These are phyloP conservation scores for Cryptococcus sp. DNA, from an alignment of 1,284 basidiomycete genomes.

Conservation along the genomic window DNA sequence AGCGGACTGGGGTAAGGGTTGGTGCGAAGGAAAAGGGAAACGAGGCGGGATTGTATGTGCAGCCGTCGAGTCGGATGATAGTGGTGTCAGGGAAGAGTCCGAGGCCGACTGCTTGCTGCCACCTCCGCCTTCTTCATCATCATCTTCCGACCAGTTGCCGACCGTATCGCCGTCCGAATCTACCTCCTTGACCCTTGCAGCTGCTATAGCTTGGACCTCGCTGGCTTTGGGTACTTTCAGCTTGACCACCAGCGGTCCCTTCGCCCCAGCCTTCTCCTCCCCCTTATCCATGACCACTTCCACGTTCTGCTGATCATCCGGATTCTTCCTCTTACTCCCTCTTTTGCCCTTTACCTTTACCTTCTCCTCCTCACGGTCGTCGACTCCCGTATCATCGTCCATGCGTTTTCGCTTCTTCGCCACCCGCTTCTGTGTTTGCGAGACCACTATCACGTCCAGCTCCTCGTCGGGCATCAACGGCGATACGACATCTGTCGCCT, in stretches of 20 bases:
- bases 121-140: neutral
- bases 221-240: conserved; percentile 18
- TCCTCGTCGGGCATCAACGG: conserved; percentile 27
- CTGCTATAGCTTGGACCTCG: neutral
- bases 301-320: conserved; percentile 1
- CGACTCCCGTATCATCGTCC: neutral
- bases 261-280: neutral
- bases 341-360: conserved; percentile 4
- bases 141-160: conserved; percentile 34
- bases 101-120: neutral
- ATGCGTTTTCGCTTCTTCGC: conserved; percentile 13
- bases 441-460: conserved; percentile 3
- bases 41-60: conserved; percentile 8
- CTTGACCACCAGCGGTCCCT: conserved; percentile 16
- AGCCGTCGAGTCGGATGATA: conserved; percentile 6
- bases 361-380: neutral
- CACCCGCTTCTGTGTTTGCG: conserved; percentile 1
- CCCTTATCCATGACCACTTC: neutral
- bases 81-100: conserved; percentile 7
- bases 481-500: conserved; percentile 30
- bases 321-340: conserved; percentile 11
- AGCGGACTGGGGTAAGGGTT: conserved; percentile 1
- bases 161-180: conserved; percentile 49
- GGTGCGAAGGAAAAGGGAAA: conserved; percentile 17
- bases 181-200: conserved; percentile 26